A percentile compares a stretch with the other conserved stretches of the same genome.
Conservation (phyloP, 2,329 filamentous ascomycete species). For the Didymella segeticola region DNA sequence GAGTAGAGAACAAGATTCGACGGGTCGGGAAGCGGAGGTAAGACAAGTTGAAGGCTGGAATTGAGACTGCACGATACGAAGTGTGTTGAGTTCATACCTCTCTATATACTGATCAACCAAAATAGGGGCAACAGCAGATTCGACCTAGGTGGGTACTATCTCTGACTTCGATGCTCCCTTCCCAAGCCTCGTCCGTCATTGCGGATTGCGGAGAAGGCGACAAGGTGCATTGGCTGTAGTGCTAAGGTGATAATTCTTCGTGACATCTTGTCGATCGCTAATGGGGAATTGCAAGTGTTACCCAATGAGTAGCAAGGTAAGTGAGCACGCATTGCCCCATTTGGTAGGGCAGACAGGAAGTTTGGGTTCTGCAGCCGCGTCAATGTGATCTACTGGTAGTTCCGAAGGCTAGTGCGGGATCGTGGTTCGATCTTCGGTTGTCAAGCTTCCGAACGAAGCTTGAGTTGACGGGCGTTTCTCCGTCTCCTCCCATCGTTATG, state of each 20-base stretch:
- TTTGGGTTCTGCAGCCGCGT: slow-evolving; percentile 6
- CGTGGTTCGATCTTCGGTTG: slow-evolving; percentile 1
- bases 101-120: background rate
- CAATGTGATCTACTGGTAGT: background rate
- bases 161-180: background rate
- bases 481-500: no score
- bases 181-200: slow-evolving; percentile 5
- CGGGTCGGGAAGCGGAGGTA: background rate
- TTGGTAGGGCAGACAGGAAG: background rate
- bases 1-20: no score
- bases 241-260: background rate
- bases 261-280: slow-evolving; percentile 10
- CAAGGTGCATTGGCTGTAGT: background rate
- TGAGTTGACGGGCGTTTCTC: background rate
- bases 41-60: background rate
- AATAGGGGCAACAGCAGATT: background rate
- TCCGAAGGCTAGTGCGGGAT: background rate
- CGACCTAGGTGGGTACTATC: background rate
- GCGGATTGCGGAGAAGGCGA: background rate
- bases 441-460: slow-evolving; percentile 6
- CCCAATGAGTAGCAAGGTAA: background rate
- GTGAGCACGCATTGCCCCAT: background rate
- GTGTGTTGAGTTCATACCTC: background rate
- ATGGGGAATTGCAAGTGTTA: background rate
- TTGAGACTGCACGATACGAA: background rate